These are phyloP conservation scores for Viridothelium virens DNA, from an alignment of 495 filamentous ascomycete genomes.

Conservation along the genomic window DNA sequence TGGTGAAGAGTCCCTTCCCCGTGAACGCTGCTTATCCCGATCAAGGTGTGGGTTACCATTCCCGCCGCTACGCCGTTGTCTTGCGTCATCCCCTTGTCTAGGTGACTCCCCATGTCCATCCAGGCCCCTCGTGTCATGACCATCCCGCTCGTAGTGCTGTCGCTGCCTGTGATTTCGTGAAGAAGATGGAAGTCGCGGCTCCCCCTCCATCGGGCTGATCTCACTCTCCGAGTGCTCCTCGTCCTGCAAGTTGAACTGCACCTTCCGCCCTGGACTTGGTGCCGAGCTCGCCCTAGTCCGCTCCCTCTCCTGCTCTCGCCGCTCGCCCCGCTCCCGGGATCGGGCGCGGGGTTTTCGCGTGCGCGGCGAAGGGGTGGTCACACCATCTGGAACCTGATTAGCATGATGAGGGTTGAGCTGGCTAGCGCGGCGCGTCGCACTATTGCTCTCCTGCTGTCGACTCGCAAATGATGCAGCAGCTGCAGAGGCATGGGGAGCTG, in stretches of 20 bases:
- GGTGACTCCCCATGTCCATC: neutral
- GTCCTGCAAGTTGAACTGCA: neutral
- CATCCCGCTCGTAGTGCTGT: neutral
- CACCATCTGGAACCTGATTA: conserved; percentile 9
- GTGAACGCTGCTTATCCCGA: neutral
- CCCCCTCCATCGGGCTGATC: conserved; percentile 7
- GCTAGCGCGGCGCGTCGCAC: neutral
- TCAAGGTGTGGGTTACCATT: neutral
- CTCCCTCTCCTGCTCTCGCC: neutral
- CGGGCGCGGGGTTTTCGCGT: neutral
- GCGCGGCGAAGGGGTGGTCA: neutral
- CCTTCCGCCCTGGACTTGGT: neutral
- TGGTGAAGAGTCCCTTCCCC: neutral
- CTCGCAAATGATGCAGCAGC: neutral
- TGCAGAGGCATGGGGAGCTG: neutral
- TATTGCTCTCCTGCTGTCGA: neutral
- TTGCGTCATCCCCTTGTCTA: neutral
- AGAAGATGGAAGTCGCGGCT: neutral
- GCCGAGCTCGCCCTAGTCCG: neutral
- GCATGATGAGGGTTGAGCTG: neutral
- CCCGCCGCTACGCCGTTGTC: neutral
- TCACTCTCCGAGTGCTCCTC: conserved; percentile 10
- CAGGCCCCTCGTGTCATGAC: neutral
- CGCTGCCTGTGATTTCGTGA: neutral
- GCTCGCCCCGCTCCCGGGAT: neutral